Conservation (phyloP, 148 eudicot genomes). For the Rhododendron mucronatum region DNA sequence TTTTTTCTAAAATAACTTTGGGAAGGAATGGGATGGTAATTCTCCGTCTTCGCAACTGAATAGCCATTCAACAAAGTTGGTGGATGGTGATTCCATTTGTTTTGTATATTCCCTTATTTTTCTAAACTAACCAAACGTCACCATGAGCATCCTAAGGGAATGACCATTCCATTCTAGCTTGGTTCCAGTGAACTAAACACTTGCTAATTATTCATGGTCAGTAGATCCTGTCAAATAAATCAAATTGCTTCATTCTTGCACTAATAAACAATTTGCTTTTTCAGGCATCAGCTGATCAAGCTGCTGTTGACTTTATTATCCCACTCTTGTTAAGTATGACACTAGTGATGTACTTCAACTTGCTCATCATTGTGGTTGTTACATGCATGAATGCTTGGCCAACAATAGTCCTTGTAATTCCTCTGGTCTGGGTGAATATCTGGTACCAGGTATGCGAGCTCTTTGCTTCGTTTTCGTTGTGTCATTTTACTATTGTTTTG, state of each 20-base stretch:
- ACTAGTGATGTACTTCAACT: conserved; percentile 30
- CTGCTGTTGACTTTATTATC: conserved; percentile 39
- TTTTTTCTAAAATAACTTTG: neutral
- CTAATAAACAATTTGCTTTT: conserved; percentile 14
- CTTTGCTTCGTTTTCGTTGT: neutral
- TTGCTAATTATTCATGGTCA: neutral
- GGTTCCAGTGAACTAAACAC: neutral
- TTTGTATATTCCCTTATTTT: neutral
- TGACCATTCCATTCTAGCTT: neutral
- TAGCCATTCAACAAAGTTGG: neutral
- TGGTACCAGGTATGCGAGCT: conserved; percentile 37
- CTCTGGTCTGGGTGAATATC: conserved; percentile 36
- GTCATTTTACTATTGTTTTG: neutral
- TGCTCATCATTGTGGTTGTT: conserved; percentile 37
- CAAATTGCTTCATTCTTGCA: neutral
- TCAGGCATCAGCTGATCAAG: conserved; percentile 64
- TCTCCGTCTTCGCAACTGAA: neutral
- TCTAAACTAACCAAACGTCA: neutral
- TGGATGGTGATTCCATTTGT: neutral
- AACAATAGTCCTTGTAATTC: conserved; percentile 33
- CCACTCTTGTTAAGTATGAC: conserved; percentile 37
- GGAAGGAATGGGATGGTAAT: neutral
- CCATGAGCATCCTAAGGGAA: neutral
- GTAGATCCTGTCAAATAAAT: neutral
- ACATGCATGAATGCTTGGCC: conserved; percentile 63